Evolutionary conservation across 1,284 basidiomycete species (phyloP).

Genomic region (Ceratobasidium sp.): DNA sequence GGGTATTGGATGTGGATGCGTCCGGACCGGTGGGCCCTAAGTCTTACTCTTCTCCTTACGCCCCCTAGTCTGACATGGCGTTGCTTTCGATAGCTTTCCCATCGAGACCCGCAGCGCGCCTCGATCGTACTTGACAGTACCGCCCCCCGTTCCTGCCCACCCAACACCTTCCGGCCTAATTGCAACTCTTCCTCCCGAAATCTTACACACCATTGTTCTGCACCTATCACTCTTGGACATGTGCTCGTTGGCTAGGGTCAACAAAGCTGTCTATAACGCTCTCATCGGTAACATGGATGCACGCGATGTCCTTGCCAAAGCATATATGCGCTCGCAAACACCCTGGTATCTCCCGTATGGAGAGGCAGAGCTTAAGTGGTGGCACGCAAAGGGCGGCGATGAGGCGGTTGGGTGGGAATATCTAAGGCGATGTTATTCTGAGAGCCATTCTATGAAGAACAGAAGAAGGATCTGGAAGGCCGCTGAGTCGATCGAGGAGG

Average conservation of each 20-base stretch:
- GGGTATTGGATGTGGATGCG: conserved; percentile 43
- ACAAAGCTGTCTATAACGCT: background rate
- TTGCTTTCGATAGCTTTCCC: background rate
- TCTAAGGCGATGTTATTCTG: conserved; percentile 8
- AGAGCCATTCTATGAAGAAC: conserved; percentile 42
- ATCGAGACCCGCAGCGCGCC: background rate
- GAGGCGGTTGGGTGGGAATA: conserved; percentile 36
- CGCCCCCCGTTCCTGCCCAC: too few relatives aligned
- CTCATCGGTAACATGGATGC: background rate
- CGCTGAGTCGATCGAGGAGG: conserved; percentile 37
- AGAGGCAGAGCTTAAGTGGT: conserved; percentile 22
- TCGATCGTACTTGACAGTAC: background rate
- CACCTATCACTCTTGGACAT: conserved; percentile 21
- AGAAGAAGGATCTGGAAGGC: conserved; percentile 34
- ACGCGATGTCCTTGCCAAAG: conserved; percentile 13
- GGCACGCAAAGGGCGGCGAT: conserved; percentile 22
- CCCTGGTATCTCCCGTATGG: conserved; percentile 30
- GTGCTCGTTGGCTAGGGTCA: conserved; percentile 1
- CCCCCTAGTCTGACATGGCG: background rate
- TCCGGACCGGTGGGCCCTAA: conserved; percentile 24
- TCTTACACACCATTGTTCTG: background rate
- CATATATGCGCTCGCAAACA: conserved; percentile 30
- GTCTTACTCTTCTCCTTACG: background rate
- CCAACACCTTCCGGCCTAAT: background rate
- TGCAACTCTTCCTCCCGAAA: conserved; percentile 4